Conservation (phyloP, 371 early-diverging fungal species). For the Mortierella sp. region DNA sequence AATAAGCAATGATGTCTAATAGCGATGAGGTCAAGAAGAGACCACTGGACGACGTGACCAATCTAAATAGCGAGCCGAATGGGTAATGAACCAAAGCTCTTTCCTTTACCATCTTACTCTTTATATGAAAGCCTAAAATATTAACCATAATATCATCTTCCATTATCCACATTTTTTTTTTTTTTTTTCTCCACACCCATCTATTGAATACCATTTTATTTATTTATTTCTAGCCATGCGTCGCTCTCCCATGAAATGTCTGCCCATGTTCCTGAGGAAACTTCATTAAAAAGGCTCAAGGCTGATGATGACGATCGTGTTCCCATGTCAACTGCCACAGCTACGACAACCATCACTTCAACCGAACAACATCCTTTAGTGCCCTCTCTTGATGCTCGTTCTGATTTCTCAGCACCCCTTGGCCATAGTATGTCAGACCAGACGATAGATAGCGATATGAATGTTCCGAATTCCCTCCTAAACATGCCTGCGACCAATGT, state of each 20-base stretch:
- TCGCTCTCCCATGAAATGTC: conserved; percentile 22
- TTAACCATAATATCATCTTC: neutral
- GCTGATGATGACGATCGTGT: conserved; percentile 52
- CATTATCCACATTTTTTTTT: neutral
- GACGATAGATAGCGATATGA: conserved; percentile 53
- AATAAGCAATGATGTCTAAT: conserved; percentile 50
- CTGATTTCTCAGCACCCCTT: conserved; percentile 22
- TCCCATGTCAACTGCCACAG: conserved; percentile 25
- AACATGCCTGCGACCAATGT: conserved; percentile 47
- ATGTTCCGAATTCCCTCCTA: conserved; percentile 34
- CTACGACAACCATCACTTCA: conserved; percentile 19
- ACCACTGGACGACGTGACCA: conserved; percentile 34
- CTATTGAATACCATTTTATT: neutral
- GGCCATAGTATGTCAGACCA: conserved; percentile 43
- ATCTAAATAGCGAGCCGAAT: conserved; percentile 31
- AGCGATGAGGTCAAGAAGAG: conserved; percentile 54
- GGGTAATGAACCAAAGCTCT: conserved; percentile 21
- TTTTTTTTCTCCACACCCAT: neutral
- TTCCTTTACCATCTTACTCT: neutral
- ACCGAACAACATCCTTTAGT: conserved; percentile 42
- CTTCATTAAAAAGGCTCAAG: conserved; percentile 43
- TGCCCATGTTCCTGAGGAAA: conserved; percentile 34
- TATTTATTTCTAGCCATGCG: conserved; percentile 7
- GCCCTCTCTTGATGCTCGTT: conserved; percentile 43
- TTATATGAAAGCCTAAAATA: neutral